Base-by-base conservation (phyloP, 2,329 filamentous ascomycete species). In the Apiospora aurea region DNA sequence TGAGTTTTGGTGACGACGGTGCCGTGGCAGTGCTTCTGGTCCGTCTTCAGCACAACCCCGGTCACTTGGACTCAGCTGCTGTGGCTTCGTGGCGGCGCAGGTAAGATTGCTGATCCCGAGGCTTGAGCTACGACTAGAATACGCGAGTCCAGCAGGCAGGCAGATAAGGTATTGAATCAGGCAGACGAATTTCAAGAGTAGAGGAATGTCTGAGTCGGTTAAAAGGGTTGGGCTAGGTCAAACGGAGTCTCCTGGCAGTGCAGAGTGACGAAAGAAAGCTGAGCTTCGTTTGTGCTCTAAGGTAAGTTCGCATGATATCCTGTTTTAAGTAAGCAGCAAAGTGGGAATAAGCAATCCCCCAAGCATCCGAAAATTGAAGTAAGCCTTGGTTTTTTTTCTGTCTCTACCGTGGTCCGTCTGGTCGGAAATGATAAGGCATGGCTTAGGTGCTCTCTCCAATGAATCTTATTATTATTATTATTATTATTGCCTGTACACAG, bases 1-100 rank as follows among this genome's bases (percentile, higher is more conserved):
- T 69, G 46, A n/a, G 34, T 34, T 69, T 64, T 38, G 49, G 68
- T 69, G 68, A 69, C 68, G 68, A 69, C 46, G 49, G 68, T 43
- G 16, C 21, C 46, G 68, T 47, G 68, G 68, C 68, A 69, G 68
- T 69, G 68, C 68, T 68, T 18, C 44, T 24, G 26, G 41, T 24
- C 66, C n/a, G 66, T 26, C 43, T 68, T 68, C 66, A 46, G 41
- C 24, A 29, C 41, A 68, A 29, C 66, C 66, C 66, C 41, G 44
- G 66, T 68, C 66, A 47, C 68, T 61, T 16, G 53, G 51, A 26
- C n/a, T 41, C 38, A 26, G 26, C 41, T 47, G 8, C 14, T 43
- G 49, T 57, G 68, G 46, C 46, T 57, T 51, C 18, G 34, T 69
- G 46, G 46, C 38, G 38, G 46, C 46, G 34, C 49, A 26, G 38